Base-by-base conservation (phyloP, 108 stramenopile genomes). In the Cyclotella atomus region DNA sequence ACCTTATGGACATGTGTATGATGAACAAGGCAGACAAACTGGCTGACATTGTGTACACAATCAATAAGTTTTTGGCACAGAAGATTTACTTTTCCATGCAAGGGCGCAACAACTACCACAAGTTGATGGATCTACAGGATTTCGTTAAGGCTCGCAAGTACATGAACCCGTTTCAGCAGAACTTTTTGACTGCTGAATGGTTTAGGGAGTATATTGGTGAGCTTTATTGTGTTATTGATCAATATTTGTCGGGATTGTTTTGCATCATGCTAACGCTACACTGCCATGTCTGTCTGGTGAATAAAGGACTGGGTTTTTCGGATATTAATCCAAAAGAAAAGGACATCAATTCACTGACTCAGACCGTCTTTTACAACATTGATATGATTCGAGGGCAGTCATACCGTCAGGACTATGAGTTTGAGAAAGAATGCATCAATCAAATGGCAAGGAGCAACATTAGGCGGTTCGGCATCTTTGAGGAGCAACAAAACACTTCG, bases 351-450 rank as follows among this genome's bases (percentile, higher is more conserved):
- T 68, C 75, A 3, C 60, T 85, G 47, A 85, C 81, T 16, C 79
- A 83, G 73, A 79, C 84, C 45, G 79, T 79, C 28, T 85, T 85
- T 70, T 85, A 85, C 59, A 27, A 71, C 29, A 63, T 55, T 49
- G 76, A 85, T 28, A 55, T 85, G 70, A 85, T 85, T 75, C 35
- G 61, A 19, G 63, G 60, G 17, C 60, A 75, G 54, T 34, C 57
- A 19, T 70, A 74, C 43, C 65, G 79, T 7, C 81, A 79, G 34
- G 84, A 85, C 61, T 80, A 82, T 33, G 84, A 82, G 29, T 85
- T 85, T 43, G 84, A 82, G 34, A 85, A 85, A 62, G 84, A 85
- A 73, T 76, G 75, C 20, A 65, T 85, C 66, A 85, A 85, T 33
- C 74, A 85, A 75, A 81, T 85, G 84, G 81, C 84, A 32, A 71